Conservation (phyloP, 2,329 filamentous ascomycete species). For the Juglanconis oblonga region DNA sequence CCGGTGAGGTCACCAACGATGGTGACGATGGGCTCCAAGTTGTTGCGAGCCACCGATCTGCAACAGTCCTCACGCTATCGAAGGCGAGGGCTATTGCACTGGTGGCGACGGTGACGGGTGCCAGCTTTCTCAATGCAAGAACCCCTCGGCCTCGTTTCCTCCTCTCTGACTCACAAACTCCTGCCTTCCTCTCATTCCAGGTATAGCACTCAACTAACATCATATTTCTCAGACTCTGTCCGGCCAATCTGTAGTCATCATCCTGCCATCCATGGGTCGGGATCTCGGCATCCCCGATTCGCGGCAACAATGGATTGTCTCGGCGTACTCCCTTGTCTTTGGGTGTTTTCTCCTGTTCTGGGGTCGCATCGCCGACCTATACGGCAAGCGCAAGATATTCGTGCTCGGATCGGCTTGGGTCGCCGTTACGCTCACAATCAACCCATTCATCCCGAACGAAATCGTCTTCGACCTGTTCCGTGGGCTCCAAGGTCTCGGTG, state of each 20-base stretch:
- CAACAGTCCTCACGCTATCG: slow-evolving; percentile 32
- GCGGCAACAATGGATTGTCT: slow-evolving; percentile 64
- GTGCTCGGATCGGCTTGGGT: slow-evolving; percentile 63
- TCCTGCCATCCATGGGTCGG: slow-evolving; percentile 58
- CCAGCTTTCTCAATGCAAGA: slow-evolving; percentile 53
- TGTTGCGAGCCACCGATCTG: neutral
- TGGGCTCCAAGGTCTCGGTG: slow-evolving; percentile 64
- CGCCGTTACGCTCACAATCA: slow-evolving; percentile 53
- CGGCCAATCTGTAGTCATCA: slow-evolving; percentile 58
- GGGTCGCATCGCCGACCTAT: slow-evolving; percentile 66
- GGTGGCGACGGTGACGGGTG: slow-evolving; percentile 52
- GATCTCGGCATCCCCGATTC: slow-evolving; percentile 55
- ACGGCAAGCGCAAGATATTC: slow-evolving; percentile 64
- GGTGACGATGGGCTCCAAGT: neutral
- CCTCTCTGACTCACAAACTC: neutral
- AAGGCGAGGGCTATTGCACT: slow-evolving; percentile 52
- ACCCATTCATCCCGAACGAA: slow-evolving; percentile 64
- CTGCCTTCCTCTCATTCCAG: neutral
- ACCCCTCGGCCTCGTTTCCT: neutral
- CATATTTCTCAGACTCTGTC: slow-evolving; percentile 45
- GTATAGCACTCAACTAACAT: slow-evolving; percentile 10
- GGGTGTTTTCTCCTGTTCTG: slow-evolving; percentile 67
- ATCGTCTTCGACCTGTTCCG: slow-evolving; percentile 66
- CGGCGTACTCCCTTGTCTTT: slow-evolving; percentile 63
- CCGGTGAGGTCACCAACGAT: neutral